Evolutionary conservation across 2,329 filamentous ascomycete species (phyloP).

Genomic region (Fusarium equiseti): DNA sequence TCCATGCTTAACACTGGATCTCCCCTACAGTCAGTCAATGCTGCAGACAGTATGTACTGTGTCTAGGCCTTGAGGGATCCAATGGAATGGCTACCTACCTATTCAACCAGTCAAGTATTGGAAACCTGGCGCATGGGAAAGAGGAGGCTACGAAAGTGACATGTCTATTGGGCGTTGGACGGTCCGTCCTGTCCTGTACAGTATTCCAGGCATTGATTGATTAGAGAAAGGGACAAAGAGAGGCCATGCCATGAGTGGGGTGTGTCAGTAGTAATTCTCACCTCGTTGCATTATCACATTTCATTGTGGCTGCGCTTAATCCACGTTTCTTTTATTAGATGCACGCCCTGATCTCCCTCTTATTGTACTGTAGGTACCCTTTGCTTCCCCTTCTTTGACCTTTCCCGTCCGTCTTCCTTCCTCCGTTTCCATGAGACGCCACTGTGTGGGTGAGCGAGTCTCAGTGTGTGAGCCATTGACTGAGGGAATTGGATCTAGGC

Average conservation of each 20-base stretch:
- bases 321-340: slow-evolving; percentile 29
- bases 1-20: background rate
- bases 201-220: slow-evolving; percentile 20
- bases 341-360: slow-evolving; percentile 3
- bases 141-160: slow-evolving; percentile 19
- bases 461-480: slow-evolving; percentile 13
- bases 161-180: slow-evolving; percentile 25
- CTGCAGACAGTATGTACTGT: slow-evolving; percentile 24
- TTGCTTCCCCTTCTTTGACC: slow-evolving; percentile 8
- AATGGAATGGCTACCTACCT: too few relatives aligned
- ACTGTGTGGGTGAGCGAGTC: slow-evolving; percentile 18
- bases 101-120: slow-evolving; percentile 15
- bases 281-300: slow-evolving; percentile 30
- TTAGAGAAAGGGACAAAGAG: slow-evolving; percentile 15
- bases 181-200: slow-evolving; percentile 1
- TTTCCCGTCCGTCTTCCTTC: slow-evolving; percentile 25
- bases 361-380: background rate
- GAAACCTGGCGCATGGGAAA: slow-evolving; percentile 41
- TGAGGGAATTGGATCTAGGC: slow-evolving; percentile 6
- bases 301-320: slow-evolving; percentile 28
- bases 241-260: background rate
- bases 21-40: slow-evolving; percentile 5
- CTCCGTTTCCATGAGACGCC: slow-evolving; percentile 30
- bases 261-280: slow-evolving; percentile 15
- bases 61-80: too few relatives aligned